phyloP scores from a whole-genome alignment of 371 early-diverging fungal species.

The Paraphysoderma sedebokerense region DNA sequence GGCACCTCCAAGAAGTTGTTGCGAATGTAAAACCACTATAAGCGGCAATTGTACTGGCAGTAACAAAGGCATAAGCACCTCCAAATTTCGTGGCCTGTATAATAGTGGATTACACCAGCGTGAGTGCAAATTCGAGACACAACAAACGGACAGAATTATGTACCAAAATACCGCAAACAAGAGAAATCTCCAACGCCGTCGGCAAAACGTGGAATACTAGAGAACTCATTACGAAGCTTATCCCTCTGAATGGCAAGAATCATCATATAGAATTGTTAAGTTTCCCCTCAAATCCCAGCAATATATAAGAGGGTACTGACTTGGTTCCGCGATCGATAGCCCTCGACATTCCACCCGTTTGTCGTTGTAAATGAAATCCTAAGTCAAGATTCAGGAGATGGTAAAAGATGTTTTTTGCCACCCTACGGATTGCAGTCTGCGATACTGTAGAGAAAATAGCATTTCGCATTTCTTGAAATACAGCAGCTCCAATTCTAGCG shows the following conservation, averaged over 20 bases:
- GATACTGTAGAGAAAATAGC: conserved; percentile 87
- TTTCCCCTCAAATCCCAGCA: neutral
- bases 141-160: too few species aligned
- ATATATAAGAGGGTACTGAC: conserved; percentile 15
- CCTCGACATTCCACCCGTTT: conserved; percentile 86
- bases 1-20: conserved; percentile 60
- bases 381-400: conserved; percentile 75
- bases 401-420: conserved; percentile 67
- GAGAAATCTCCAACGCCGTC: conserved; percentile 80
- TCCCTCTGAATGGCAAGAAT: conserved; percentile 38
- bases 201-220: conserved; percentile 88
- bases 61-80: conserved; percentile 60
- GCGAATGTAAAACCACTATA: conserved; percentile 77
- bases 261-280: neutral
- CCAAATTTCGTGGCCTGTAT: conserved; percentile 66
- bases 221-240: conserved; percentile 76
- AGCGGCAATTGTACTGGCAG: conserved; percentile 61
- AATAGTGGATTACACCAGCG: too few species aligned
- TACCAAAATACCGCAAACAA: conserved; percentile 83
- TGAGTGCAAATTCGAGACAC: too few species aligned
- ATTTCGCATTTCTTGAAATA: conserved; percentile 77
- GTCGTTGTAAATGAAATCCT: conserved; percentile 71
- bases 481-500: conserved; percentile 64
- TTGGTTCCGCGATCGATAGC: conserved; percentile 96
- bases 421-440: conserved; percentile 81